Percentiles rank a stretch among this genome's conserved stretches.
Conservation (phyloP, 192 early-diverging fungal species). For the Entomortierella beljakovae region DNA sequence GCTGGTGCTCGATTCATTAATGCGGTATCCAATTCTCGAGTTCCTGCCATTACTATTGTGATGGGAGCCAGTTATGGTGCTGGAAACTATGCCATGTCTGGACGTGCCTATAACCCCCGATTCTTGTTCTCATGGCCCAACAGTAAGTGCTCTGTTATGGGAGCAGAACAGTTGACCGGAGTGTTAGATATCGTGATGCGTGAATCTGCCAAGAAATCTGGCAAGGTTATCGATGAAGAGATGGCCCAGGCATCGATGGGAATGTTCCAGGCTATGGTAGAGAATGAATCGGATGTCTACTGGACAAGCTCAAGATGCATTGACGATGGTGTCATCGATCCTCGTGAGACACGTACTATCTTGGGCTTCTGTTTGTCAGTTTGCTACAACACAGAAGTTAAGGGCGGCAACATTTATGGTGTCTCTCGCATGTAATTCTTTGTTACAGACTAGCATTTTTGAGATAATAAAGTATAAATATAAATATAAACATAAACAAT, state of each 20-base stretch:
- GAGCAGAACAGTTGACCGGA: slow-evolving; percentile 73
- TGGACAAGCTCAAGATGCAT: slow-evolving; percentile 68
- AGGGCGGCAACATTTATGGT: slow-evolving; percentile 71
- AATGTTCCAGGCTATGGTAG: slow-evolving; percentile 65
- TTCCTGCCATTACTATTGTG: slow-evolving; percentile 70
- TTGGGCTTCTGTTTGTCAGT: slow-evolving; percentile 71
- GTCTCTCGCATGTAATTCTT: slow-evolving; percentile 68
- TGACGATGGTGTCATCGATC: slow-evolving; percentile 74
- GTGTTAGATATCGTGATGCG: slow-evolving; percentile 77
- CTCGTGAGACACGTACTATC: slow-evolving; percentile 67
- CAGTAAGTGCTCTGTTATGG: slow-evolving; percentile 76
- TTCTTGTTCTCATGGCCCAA: slow-evolving; percentile 81
- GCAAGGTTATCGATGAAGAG: slow-evolving; percentile 66
- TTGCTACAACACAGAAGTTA: slow-evolving; percentile 63
- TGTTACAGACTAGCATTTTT: background rate
- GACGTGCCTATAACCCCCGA: slow-evolving; percentile 72
- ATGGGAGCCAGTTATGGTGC: slow-evolving; percentile 78
- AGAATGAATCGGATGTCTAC: slow-evolving; percentile 70
- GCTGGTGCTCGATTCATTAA: slow-evolving; percentile 76
- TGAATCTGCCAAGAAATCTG: slow-evolving; percentile 67
- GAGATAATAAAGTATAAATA: background rate
- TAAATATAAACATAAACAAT: background rate
- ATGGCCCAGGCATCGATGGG: slow-evolving; percentile 55
- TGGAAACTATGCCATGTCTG: slow-evolving; percentile 78
- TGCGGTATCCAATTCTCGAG: slow-evolving; percentile 70